phyloP scores from a whole-genome alignment of 1,284 basidiomycete species.

The Xerocomus nothofagi region DNA sequence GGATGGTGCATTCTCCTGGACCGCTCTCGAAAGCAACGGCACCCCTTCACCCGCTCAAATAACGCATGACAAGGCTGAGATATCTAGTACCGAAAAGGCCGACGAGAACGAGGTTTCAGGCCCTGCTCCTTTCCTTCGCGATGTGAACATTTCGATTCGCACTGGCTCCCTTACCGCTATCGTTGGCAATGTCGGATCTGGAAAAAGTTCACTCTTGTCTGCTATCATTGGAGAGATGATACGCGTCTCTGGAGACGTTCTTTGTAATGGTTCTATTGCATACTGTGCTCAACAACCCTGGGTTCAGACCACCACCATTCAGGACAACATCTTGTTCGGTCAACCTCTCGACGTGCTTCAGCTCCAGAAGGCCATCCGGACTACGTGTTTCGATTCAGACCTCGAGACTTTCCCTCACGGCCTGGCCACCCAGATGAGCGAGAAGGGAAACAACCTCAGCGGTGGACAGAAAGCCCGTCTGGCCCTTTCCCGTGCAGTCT shows the following conservation, averaged over 20 bases:
- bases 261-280: constrained; percentile 51
- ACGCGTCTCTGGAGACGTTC: constrained; percentile 47
- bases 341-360: constrained; percentile 43
- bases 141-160: constrained; percentile 46
- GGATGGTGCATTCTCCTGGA: constrained; percentile 29
- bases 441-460: constrained; percentile 53
- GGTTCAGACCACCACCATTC: constrained; percentile 44
- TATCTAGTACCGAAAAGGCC: constrained; percentile 7
- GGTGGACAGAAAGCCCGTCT: constrained; percentile 54
- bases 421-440: constrained; percentile 60
- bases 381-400: constrained; percentile 39
- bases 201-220: constrained; percentile 43
- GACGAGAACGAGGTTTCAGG: constrained; percentile 11
- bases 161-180: constrained; percentile 53
- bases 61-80: constrained; percentile 11
- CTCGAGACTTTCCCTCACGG: constrained; percentile 60
- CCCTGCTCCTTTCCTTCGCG: constrained; percentile 33
- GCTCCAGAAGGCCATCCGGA: constrained; percentile 30
- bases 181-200: constrained; percentile 43
- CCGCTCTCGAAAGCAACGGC: constrained; percentile 7
- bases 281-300: constrained; percentile 62
- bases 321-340: constrained; percentile 58
- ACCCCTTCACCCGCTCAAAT: background rate
- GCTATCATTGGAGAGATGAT: constrained; percentile 56
- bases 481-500: constrained; percentile 59